Base-by-base conservation (phyloP, 106 monocot species). In the Dendrobium nobile region DNA sequence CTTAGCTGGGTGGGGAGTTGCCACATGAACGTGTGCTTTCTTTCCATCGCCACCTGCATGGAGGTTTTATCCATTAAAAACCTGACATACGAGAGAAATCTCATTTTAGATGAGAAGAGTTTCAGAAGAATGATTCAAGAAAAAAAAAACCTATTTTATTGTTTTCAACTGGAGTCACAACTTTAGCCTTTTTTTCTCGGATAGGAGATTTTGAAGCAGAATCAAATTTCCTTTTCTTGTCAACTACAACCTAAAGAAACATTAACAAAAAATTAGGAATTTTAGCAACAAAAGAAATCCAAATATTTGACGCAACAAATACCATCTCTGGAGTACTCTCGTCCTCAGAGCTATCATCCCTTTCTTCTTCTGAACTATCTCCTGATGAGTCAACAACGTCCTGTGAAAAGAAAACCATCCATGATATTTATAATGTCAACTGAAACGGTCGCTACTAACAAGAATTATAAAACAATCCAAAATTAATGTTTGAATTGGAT, bases 1-100 rank as follows among this genome's bases (percentile, higher is more conserved):
- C 73, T 95, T 95, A 2, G 86, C 74, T 9, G 91, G 95, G 51
- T 95, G 74, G 37, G 92, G 95, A 27, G 91, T 96, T 6, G 89
- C 88, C 11, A 55, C 18, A 18, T 55, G 54, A 54, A 75, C 51
- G 73, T 90, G 91, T n/a, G 73, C 82, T 75, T 90, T 90, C 87
- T 96, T 96, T 48, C 47, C 82, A 20, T 77, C 67, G 6, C 77
- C 82, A 65, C 75, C 82, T 33, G 7, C 27, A 51, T 47, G 22
- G n/a, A 54, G 54, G 0, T 55, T 55, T 11, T 18, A 55, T 55
- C 11, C 54, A 55, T 55, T 18, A 55, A 55, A 17, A 37, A 18
- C 54, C 11, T 55, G 3, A 18, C 54, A 55, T 18, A 55, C 17
- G 37, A 55, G 4, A 55, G 17, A 13, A 11, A 11, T 16, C 11